A percentile compares a stretch with the other conserved stretches of the same genome.
phyloP scores from a whole-genome alignment of 2,329 filamentous ascomycete species.

The Aspergillus aculeatus region DNA sequence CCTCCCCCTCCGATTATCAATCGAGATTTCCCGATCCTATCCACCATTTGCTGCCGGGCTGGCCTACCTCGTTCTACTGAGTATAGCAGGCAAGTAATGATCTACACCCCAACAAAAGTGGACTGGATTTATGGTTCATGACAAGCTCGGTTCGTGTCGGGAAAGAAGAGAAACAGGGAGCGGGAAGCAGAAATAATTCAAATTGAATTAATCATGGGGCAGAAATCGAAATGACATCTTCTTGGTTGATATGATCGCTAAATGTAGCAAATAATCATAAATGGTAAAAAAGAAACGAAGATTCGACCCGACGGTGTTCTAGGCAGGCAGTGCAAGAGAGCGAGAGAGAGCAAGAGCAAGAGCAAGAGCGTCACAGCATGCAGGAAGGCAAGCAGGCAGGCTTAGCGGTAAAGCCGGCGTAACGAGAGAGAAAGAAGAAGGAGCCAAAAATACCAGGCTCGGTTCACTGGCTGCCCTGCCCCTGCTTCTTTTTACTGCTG shows the following conservation, averaged over 20 bases:
- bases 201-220: too few relatives aligned
- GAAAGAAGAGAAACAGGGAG: slow-evolving; percentile 6
- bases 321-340: slow-evolving; percentile 1
- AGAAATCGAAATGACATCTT: not conserved
- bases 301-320: not conserved
- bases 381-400: slow-evolving; percentile 7
- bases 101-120: not conserved
- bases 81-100: not conserved
- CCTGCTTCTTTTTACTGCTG: not conserved
- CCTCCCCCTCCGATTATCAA: not conserved
- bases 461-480: slow-evolving; percentile 11
- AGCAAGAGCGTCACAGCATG: slow-evolving; percentile 6
- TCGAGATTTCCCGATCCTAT: not conserved
- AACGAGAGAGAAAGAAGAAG: not conserved
- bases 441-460: slow-evolving; percentile 15
- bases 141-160: not conserved
- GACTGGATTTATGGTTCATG: too few relatives aligned
- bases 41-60: not conserved
- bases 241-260: not conserved
- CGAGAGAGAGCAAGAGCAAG: too few relatives aligned
- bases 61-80: too few relatives aligned
- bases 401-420: slow-evolving; percentile 11
- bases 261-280: not conserved
- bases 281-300: not conserved
- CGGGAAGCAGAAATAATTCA: slow-evolving; percentile 1